Percentiles rank a stretch among this genome's conserved stretches.
phyloP scores from a whole-genome alignment of 2,329 filamentous ascomycete genomes.

The Diaporthe ilicicola region DNA sequence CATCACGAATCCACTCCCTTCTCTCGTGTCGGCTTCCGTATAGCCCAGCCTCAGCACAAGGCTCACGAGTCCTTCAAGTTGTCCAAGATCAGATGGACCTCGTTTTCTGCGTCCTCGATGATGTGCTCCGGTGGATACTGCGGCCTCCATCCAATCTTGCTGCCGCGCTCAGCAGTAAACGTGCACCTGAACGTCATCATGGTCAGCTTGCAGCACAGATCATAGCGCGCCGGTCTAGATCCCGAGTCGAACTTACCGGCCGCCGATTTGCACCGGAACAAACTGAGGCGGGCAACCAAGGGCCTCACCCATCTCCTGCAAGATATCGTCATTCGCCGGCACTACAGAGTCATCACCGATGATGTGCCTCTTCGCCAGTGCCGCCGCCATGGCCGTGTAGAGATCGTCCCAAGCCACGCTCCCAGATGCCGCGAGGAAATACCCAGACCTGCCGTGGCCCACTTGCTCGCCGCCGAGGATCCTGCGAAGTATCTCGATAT shows the following conservation, averaged over 20 bases:
- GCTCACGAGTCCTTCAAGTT: not conserved
- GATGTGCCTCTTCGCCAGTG: slow-evolving; percentile 49
- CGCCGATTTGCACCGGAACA: slow-evolving; percentile 52
- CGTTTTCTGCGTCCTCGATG: slow-evolving; percentile 52
- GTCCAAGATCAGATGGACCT: slow-evolving; percentile 52
- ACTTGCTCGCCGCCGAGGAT: slow-evolving; percentile 51
- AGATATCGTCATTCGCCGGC: slow-evolving; percentile 44
- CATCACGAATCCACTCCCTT: not conserved
- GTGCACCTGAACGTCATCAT: slow-evolving; percentile 46
- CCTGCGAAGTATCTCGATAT: slow-evolving; percentile 52
- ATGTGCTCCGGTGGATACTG: slow-evolving; percentile 53
- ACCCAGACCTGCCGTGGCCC: slow-evolving; percentile 53
- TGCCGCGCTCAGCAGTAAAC: slow-evolving; percentile 51
- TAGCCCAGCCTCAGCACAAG: not conserved
- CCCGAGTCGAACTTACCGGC: slow-evolving; percentile 45
- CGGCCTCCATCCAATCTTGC: slow-evolving; percentile 55
- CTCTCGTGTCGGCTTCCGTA: not conserved
- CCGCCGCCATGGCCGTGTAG: slow-evolving; percentile 53
- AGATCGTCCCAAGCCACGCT: slow-evolving; percentile 59
- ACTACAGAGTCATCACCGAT: slow-evolving; percentile 48
- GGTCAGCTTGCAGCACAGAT: slow-evolving; percentile 9
- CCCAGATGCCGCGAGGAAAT: slow-evolving; percentile 59
- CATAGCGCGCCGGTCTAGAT: not conserved
- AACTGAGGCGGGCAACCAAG: slow-evolving; percentile 45
- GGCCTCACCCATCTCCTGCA: slow-evolving; percentile 52